phyloP scores from a whole-genome alignment of 148 eudicot species.

The Linanthus parryae region DNA sequence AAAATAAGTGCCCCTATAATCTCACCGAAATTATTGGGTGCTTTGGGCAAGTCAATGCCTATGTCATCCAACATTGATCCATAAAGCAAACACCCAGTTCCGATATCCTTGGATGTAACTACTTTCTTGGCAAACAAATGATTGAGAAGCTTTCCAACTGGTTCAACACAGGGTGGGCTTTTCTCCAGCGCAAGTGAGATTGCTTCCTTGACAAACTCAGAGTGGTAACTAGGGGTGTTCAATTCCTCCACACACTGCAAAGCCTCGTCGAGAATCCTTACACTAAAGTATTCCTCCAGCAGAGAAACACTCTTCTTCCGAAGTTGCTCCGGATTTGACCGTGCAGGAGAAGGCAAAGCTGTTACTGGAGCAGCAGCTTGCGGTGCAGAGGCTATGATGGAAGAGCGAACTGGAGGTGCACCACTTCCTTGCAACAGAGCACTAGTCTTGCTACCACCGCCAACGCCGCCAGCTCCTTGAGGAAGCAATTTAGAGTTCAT shows the following conservation, averaged over 20 bases:
- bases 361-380: conserved; percentile 15
- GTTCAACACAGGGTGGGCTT: conserved; percentile 63
- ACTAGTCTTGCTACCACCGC: conserved; percentile 56
- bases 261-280: conserved; percentile 67
- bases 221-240: conserved; percentile 53
- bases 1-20: conserved; percentile 49
- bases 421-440: conserved; percentile 76
- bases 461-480: conserved; percentile 55
- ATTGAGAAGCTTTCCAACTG: conserved; percentile 51
- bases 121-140: conserved; percentile 52
- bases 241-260: conserved; percentile 64
- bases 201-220: conserved; percentile 65
- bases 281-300: conserved; percentile 67
- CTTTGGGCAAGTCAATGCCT: conserved; percentile 77
- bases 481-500: conserved; percentile 55
- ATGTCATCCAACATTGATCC: conserved; percentile 59
- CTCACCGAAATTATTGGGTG: conserved; percentile 76
- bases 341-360: conserved; percentile 19
- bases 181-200: conserved; percentile 61
- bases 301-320: conserved; percentile 47
- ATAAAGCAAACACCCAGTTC: conserved; percentile 51
- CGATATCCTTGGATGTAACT: conserved; percentile 37
- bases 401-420: conserved; percentile 29
- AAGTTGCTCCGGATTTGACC: conserved; percentile 35
- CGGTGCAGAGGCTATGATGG: conserved; percentile 17